Evolutionary conservation across 192 early-diverging fungal species (phyloP).

Genomic region (Obelidium mucronatum): DNA sequence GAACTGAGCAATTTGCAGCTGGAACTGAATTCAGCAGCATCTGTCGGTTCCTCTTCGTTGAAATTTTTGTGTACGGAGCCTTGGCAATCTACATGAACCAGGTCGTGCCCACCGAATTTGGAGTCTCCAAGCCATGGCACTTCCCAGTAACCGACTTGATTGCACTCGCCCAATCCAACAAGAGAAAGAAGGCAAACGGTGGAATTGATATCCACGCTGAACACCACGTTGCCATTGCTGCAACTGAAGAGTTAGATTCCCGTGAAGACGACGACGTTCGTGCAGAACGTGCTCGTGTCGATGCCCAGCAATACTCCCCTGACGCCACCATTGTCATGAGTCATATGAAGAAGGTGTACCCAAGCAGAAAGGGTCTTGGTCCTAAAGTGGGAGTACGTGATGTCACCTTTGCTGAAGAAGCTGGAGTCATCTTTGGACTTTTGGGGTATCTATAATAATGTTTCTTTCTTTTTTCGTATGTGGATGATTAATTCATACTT

Average conservation of each 20-base stretch:
- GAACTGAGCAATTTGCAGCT: slow-evolving; percentile 51
- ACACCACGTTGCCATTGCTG: slow-evolving; percentile 42
- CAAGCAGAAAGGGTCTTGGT: slow-evolving; percentile 38
- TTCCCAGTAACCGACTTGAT: slow-evolving; percentile 55
- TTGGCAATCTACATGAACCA: slow-evolving; percentile 52
- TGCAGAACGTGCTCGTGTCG: slow-evolving; percentile 64
- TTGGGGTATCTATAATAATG: too few species aligned
- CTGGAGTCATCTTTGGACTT: slow-evolving; percentile 65
- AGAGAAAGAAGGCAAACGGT: slow-evolving; percentile 21
- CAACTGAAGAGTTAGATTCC: not conserved
- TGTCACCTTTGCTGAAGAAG: slow-evolving; percentile 69
- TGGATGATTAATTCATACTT: too few species aligned
- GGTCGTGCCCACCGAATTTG: slow-evolving; percentile 73
- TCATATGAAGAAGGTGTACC: slow-evolving; percentile 71
- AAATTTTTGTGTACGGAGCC: slow-evolving; percentile 52
- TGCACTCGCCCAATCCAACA: slow-evolving; percentile 39
- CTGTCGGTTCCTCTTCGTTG: slow-evolving; percentile 63
- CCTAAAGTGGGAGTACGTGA: slow-evolving; percentile 71
- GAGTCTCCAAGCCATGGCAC: slow-evolving; percentile 72
- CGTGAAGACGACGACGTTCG: slow-evolving; percentile 71
- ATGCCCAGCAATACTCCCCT: slow-evolving; percentile 41
- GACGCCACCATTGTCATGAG: slow-evolving; percentile 61
- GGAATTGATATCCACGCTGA: slow-evolving; percentile 10
- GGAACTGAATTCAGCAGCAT: slow-evolving; percentile 64
- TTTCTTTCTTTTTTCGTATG: too few species aligned